Base-by-base conservation (phyloP, 2,329 filamentous ascomycete species). In the Sphaerulina populicola region DNA sequence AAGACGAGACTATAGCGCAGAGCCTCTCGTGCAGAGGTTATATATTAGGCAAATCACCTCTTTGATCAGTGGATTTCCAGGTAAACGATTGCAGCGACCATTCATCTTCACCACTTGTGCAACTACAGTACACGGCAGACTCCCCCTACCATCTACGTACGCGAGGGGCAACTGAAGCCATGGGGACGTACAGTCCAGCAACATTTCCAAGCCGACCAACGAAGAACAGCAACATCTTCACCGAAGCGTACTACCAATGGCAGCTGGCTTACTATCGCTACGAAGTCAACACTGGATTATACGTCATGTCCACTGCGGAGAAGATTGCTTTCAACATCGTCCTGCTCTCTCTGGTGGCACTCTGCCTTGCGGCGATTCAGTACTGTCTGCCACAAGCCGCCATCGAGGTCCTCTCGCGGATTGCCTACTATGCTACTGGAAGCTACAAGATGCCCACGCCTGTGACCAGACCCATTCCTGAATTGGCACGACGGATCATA, bases 291-390 rank as follows among this genome's bases (percentile, higher is more conserved):
- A 60, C 61, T 6, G 57, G 53, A 4, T 51, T 60, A 5, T 64
- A 64, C 48, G 59, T 64, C 46, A 61, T 64, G 61, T 60, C 57
- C 8, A 53, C 61, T 1, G 57, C 54, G 3, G 62, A 64, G 51
- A 64, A 64, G 49, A 42, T 60, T 11, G 57, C 57, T n/a, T 60
- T 59, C 61, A 64, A 64, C 48, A 35, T 58, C 18, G 48, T 61
- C 18, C 23, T 60, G 8, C 37, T 64, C 11, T 51, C 54, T 15
- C 18, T 60, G 31, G 43, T 60, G 29, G 50, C 40, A 11, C 29
- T 63, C 10, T 46, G 59, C 35, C 47, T 55, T 38, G 52, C 50
- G 35, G 55, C 56, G 38, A 18, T 62, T 14, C 59, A 57, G 44
- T 63, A 57, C 51, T 60, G 48, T 51, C 47, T 58, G 5, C 59